phyloP scores from a whole-genome alignment of 2,329 filamentous ascomycete genomes.

The Hymenoscyphus fructigenus region DNA sequence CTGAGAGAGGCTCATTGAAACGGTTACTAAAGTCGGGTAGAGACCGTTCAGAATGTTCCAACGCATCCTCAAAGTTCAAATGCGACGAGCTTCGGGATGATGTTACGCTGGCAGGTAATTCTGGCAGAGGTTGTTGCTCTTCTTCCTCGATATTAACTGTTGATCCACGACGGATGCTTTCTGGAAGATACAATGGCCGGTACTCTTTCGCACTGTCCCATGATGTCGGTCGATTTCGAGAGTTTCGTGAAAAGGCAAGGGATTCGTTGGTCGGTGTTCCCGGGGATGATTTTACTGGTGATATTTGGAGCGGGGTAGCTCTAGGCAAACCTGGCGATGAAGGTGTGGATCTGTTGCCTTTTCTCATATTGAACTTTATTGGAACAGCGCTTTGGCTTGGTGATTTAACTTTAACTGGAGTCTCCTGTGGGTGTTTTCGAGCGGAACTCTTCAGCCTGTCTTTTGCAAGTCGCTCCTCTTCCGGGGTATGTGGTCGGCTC shows the following conservation, averaged over 20 bases:
- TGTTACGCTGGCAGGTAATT: constrained; percentile 51
- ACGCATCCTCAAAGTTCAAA: constrained; percentile 39
- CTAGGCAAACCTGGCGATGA: constrained; percentile 44
- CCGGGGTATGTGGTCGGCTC: constrained; percentile 52
- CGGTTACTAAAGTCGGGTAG: constrained; percentile 12
- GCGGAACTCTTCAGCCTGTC: constrained; percentile 25
- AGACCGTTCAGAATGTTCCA: constrained; percentile 18
- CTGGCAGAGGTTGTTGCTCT: constrained; percentile 42
- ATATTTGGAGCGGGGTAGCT: constrained; percentile 36
- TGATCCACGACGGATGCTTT: constrained; percentile 43
- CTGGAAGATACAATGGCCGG: constrained; percentile 79
- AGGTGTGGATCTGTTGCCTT: constrained; percentile 41
- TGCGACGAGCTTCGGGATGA: constrained; percentile 47
- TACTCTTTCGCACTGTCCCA: constrained; percentile 69
- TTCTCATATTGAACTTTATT: constrained; percentile 51
- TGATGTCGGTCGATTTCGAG: constrained; percentile 51
- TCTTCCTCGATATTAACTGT: constrained; percentile 26
- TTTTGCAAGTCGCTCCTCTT: constrained; percentile 29
- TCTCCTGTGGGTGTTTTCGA: constrained; percentile 31
- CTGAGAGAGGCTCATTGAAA: constrained; percentile 36
- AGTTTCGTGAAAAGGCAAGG: constrained; percentile 40
- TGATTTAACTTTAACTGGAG: constrained; percentile 35
- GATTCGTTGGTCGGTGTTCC: constrained; percentile 33
- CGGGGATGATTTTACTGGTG: constrained; percentile 35
- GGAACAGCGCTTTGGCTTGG: constrained; percentile 55